A percentile compares a stretch with the other conserved stretches of the same genome.
These are phyloP conservation scores for Sanghuangporus weigelae DNA, from an alignment of 1,284 basidiomycete species.

Conservation along the genomic window DNA sequence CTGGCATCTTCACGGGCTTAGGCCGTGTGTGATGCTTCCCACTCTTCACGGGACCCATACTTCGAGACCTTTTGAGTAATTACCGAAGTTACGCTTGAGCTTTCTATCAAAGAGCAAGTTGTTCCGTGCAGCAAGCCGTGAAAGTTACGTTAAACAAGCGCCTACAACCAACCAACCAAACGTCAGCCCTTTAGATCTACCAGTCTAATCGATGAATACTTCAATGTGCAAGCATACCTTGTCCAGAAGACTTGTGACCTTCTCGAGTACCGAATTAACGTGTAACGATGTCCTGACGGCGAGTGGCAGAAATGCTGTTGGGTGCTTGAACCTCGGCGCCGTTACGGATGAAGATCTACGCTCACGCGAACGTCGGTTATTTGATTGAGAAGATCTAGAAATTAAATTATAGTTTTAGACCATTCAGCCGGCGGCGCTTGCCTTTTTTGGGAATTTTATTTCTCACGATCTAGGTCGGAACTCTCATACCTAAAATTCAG, in stretches of 20 bases:
- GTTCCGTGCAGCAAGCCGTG: background rate
- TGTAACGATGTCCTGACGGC: background rate
- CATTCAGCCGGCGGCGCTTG: background rate
- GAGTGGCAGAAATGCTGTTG: background rate
- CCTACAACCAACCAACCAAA: background rate
- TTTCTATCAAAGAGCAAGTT: background rate
- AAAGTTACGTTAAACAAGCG: background rate
- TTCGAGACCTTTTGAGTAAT: background rate
- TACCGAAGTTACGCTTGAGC: background rate
- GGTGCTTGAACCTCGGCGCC: background rate
- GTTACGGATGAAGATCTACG: conserved; percentile 1
- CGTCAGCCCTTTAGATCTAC: background rate
- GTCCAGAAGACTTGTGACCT: background rate
- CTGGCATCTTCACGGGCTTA: background rate
- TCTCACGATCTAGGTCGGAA: background rate
- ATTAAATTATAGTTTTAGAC: background rate
- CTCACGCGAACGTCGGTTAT: background rate
- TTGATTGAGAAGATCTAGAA: background rate
- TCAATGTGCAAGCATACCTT: background rate
- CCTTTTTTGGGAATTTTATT: background rate
- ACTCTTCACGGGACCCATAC: conserved; percentile 1
- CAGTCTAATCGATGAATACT: background rate
- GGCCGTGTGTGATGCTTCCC: background rate
- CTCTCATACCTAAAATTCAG: background rate
- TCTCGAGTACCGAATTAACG: background rate